Percentiles rank a stretch among this genome's conserved stretches.
Evolutionary conservation across 495 filamentous ascomycete genomes (phyloP).

Genomic region (Neurospora sp.): DNA sequence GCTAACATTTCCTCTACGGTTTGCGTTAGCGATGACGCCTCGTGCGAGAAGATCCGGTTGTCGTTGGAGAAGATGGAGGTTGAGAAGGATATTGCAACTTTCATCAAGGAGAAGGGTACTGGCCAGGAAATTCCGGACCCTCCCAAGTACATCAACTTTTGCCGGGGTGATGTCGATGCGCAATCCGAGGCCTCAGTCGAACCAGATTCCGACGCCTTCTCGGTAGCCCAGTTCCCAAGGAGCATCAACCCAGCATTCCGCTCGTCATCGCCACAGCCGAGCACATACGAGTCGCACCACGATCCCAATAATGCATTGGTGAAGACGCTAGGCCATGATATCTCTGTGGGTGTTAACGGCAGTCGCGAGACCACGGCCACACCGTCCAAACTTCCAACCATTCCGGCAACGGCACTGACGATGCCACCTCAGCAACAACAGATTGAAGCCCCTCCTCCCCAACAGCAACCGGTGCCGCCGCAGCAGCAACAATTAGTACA

Average conservation of each 20-base stretch:
- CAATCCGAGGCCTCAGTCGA: slow-evolving; percentile 58
- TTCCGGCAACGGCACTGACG: slow-evolving; percentile 4
- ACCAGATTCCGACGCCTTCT: slow-evolving; percentile 69
- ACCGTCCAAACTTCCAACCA: slow-evolving; percentile 35
- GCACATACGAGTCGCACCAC: slow-evolving; percentile 80
- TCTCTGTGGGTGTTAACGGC: slow-evolving; percentile 1
- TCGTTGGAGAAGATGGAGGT: slow-evolving; percentile 94
- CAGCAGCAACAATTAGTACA: slow-evolving; percentile 10
- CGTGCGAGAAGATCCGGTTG: slow-evolving; percentile 93
- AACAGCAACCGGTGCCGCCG: slow-evolving; percentile 1
- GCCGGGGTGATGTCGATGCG: slow-evolving; percentile 77
- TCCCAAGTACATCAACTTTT: slow-evolving; percentile 98
- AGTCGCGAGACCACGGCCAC: slow-evolving; percentile 45
- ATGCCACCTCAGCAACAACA: not conserved
- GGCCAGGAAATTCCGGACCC: slow-evolving; percentile 94
- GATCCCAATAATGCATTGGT: slow-evolving; percentile 64
- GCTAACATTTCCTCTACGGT: slow-evolving; percentile 96
- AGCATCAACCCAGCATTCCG: slow-evolving; percentile 92
- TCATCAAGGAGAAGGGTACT: slow-evolving; percentile 84
- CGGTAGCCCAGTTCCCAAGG: slow-evolving; percentile 88
- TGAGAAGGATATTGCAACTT: slow-evolving; percentile 82
- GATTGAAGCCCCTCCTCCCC: not conserved
- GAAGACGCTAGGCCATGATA: slow-evolving; percentile 46
- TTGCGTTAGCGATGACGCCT: slow-evolving; percentile 97
- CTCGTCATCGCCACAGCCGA: slow-evolving; percentile 71